These are phyloP conservation scores for Ascosphaera aggregata DNA, from an alignment of 2,329 filamentous ascomycete genomes.

Conservation along the genomic window DNA sequence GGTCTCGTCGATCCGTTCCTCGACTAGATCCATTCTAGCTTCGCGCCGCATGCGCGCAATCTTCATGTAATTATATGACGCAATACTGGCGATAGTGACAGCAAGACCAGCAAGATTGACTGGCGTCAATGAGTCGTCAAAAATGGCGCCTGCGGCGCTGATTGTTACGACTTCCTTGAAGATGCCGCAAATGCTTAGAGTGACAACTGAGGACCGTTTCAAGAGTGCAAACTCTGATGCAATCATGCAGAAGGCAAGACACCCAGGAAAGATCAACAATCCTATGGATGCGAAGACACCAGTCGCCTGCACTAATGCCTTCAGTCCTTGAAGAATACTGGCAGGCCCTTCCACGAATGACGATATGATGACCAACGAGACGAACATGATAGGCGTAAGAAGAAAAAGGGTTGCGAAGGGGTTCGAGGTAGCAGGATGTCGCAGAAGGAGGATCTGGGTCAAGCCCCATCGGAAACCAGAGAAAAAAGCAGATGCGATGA, in stretches of 20 bases:
- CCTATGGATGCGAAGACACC: constrained; percentile 42
- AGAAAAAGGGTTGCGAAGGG: constrained; percentile 96
- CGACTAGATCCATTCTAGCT: constrained; percentile 26
- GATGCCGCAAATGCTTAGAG: constrained; percentile 86
- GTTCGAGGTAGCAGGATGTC: constrained; percentile 86
- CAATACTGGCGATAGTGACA: constrained; percentile 75
- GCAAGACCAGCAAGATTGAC: constrained; percentile 73
- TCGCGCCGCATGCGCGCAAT: constrained; percentile 70
- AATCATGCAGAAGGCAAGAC: constrained; percentile 90
- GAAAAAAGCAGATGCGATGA: constrained; percentile 85
- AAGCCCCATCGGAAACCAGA: constrained; percentile 95
- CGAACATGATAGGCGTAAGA: constrained; percentile 92
- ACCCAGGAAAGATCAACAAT: constrained; percentile 71
- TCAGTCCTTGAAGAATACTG: constrained; percentile 42
- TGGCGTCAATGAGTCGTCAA: constrained; percentile 65
- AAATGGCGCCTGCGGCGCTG: constrained; percentile 62
- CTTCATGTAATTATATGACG: constrained; percentile 85
- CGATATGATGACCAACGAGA: constrained; percentile 56
- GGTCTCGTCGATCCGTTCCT: constrained; percentile 6
- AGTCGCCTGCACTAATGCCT: constrained; percentile 38
- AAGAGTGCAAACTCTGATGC: constrained; percentile 86
- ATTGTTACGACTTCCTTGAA: constrained; percentile 99
- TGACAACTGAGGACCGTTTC: constrained; percentile 87
- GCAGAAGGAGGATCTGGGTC: constrained; percentile 86
- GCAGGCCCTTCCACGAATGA: constrained; percentile 63